Percentiles rank a stretch among this genome's conserved stretches.
Conservation (phyloP, 805 yeast genomes). For the Candida nitratophila region DNA sequence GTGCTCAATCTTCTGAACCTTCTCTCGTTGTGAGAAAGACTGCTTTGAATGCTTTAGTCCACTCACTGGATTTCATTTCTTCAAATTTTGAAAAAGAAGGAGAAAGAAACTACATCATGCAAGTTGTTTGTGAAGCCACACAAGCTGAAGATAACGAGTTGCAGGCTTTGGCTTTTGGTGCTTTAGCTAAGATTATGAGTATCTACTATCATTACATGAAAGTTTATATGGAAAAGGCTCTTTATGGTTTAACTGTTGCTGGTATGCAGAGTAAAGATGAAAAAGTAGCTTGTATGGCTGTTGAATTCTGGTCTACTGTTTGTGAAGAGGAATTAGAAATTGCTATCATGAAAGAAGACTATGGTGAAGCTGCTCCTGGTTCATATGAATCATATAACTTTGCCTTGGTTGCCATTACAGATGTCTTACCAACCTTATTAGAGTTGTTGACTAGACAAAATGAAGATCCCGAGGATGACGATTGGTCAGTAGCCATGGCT, state of each 20-base stretch:
- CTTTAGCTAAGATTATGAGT: constrained; percentile 86
- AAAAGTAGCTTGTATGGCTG: constrained; percentile 94
- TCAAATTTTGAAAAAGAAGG: constrained; percentile 87
- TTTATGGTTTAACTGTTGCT: constrained; percentile 79
- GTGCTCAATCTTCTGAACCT: constrained; percentile 81
- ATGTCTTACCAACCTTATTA: constrained; percentile 83
- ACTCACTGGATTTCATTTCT: constrained; percentile 84
- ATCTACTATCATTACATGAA: constrained; percentile 85
- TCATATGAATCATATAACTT: constrained; percentile 53
- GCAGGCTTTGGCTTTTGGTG: constrained; percentile 94
- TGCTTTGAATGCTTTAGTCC: constrained; percentile 86
- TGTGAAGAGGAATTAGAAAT: constrained; percentile 94
- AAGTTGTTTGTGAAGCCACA: constrained; percentile 98
- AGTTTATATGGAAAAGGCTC: constrained; percentile 94
- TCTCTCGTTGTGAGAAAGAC: constrained; percentile 72
- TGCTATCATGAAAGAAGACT: constrained; percentile 58
- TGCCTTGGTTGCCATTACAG: constrained; percentile 76
- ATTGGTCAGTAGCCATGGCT: constrained; percentile 98
- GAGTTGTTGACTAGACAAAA: constrained; percentile 78
- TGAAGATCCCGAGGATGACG: constrained; percentile 92
- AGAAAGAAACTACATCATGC: constrained; percentile 96
- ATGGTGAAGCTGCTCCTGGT: constrained; percentile 34
- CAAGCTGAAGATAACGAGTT: constrained; percentile 76
- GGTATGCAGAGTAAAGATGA: constrained; percentile 87
- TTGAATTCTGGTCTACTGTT: constrained; percentile 99